Base-by-base conservation (phyloP, 192 early-diverging fungal genomes). In the Obelidium mucronatum region DNA sequence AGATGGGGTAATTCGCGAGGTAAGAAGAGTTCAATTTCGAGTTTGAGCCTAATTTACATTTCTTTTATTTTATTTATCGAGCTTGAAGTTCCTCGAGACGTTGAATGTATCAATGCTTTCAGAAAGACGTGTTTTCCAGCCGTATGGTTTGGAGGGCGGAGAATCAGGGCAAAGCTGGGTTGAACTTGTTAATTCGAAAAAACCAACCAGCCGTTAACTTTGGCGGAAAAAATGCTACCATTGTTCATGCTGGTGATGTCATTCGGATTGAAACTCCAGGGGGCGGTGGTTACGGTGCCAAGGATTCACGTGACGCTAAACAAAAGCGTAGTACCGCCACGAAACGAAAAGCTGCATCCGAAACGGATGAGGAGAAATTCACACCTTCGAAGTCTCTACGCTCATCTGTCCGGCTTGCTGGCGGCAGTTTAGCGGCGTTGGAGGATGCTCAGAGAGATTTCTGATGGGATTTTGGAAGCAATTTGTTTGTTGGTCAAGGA, bases 91-190 rank as follows among this genome's bases (percentile, higher is more conserved):
- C 76, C 81, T 95, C 33, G 91, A 94, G 73, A 79, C 89, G 3
- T 88, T 99, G 74, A 83, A 93, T 44, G 93, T 99, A 0, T 95
- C 94, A 8, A 93, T 99, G 61, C 81, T 99, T 19, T 93, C 93
- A 11, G 97, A 99, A 77, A 89, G 97, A 36, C 91, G 97, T 28
- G 96, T 96, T 6, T 93, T 92, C 71, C 76, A 81, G 33, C 97
- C 97, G 2, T 97, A 96, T 56, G 97, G 97, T 36, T 74, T 97
- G 24, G 73, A 86, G 5, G 95, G 95, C 22, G 97, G 97, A 30
- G 84, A 88, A 24, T 78, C 86, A 52, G 97, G 94, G 3, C 69
- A 77, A 36, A 15, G 74, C 76, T 5, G 97, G 97, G 0, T 65
- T 86, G 67, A 99, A 99, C 70, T 74, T 91, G 53, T 92, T 94